Base-by-base conservation (phyloP, 306 rosid genomes). In the Pueraria montana region DNA sequence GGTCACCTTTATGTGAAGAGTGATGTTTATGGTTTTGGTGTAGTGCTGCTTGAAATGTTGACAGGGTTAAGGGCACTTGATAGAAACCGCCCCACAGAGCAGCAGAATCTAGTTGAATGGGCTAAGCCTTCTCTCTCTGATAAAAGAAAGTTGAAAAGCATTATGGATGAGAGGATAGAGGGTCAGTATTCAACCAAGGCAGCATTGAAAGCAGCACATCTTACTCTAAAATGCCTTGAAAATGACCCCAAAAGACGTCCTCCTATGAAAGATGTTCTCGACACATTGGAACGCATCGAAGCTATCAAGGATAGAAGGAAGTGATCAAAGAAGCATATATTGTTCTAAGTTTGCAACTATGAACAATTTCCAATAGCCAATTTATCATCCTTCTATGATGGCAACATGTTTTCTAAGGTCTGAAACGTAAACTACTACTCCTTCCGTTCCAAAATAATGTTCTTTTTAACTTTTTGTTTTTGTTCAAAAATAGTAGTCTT, bases 21-120 rank as follows among this genome's bases (percentile, higher is more conserved):
- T 66, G 98, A 96, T 26, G 98, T 93, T 24, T 96, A 96, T 46
- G 96, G 97, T 4, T 96, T 92, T 38, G 99, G 99, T 14, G 99
- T 93, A 10, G 94, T 96, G 69, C 83, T 92, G 78, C 98, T 96
- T 3, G 98, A 96, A 85, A 77, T 96, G 81, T 71, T 96, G 80
- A 92, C 96, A 23, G 98, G 99, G 13, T 66, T 89, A 59, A 78
- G 90, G 30, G 97, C 96, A 75, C 66, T 87, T 7, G 98, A 93
- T 79, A 3, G 14, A 40, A 83, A 45, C 24, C 86, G 97, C 12
- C 89, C 88, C 0, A 50, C 38, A 14, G 90, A 84, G 48, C 80
- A 91, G 67, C 92, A 89, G 7, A 86, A 86, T 42, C 94, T 96
- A 32, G 90, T 92, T 26, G 93, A 89, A 6, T 93, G 99, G 99